These are phyloP conservation scores for Cyclostephanos invisitatus DNA, from an alignment of 108 stramenopile genomes.

Conservation along the genomic window DNA sequence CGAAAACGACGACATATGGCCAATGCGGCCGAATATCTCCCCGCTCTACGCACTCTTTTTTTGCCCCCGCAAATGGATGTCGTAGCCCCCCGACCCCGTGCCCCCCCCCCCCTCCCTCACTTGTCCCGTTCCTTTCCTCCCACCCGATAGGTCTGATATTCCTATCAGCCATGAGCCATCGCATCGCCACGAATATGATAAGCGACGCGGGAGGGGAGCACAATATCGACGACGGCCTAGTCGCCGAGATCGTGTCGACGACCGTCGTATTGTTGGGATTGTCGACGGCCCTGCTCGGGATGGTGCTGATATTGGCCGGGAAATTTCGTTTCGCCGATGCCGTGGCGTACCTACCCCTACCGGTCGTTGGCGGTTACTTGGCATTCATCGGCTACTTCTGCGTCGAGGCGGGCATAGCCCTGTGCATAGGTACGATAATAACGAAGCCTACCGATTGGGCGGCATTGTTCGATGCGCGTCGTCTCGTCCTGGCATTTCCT, in stretches of 20 bases:
- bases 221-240: constrained; percentile 46
- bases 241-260: constrained; percentile 68
- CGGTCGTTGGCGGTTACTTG: constrained; percentile 82
- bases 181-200: constrained; percentile 72
- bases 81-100: too few relatives aligned
- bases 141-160: constrained; percentile 82
- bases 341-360: constrained; percentile 95
- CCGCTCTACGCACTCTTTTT: too few relatives aligned
- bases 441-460: constrained; percentile 74
- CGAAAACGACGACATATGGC: too few relatives aligned
- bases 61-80: too few relatives aligned
- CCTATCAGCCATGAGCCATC: constrained; percentile 84
- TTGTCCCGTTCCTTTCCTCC: background rate
- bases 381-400: constrained; percentile 98
- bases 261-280: constrained; percentile 70
- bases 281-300: constrained; percentile 81
- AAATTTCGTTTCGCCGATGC: constrained; percentile 87
- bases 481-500: constrained; percentile 74
- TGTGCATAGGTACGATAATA: constrained; percentile 81
- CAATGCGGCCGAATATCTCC: too few relatives aligned
- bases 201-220: constrained; percentile 15
- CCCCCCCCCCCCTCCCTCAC: background rate
- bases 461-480: constrained; percentile 50
- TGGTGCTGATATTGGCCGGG: constrained; percentile 82
- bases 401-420: constrained; percentile 82